phyloP scores from a whole-genome alignment of 1,284 basidiomycete species.

The Cronartium quercuum region DNA sequence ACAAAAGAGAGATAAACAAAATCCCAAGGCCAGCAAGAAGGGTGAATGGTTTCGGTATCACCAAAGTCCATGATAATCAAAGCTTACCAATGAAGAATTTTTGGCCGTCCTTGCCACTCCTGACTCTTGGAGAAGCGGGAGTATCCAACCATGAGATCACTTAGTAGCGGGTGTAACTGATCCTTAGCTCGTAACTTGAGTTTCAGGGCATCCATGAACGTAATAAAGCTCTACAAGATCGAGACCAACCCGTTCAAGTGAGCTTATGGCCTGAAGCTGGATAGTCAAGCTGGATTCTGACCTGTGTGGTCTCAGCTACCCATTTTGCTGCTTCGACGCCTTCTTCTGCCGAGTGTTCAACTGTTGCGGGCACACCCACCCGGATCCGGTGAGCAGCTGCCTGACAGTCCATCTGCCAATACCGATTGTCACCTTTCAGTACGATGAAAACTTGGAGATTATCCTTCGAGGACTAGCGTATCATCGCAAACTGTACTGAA shows the following conservation, averaged over 20 bases:
- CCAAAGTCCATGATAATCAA: background rate
- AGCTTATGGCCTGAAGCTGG: background rate
- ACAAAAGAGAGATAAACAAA: background rate
- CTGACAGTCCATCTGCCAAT: constrained; percentile 77
- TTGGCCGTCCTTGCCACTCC: constrained; percentile 87
- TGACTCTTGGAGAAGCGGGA: constrained; percentile 84
- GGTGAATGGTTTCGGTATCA: background rate
- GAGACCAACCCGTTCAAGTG: background rate
- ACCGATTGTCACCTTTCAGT: background rate
- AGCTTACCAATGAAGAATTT: constrained; percentile 82
- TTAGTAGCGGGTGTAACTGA: constrained; percentile 87
- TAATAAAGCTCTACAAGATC: constrained; percentile 74
- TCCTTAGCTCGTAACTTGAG: constrained; percentile 89
- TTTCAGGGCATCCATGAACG: constrained; percentile 96
- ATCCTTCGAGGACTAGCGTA: too few relatives aligned
- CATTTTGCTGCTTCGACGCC: constrained; percentile 82
- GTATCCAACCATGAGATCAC: constrained; percentile 87
- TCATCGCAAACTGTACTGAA: too few relatives aligned
- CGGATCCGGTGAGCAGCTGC: constrained; percentile 82
- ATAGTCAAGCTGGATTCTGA: constrained; percentile 48
- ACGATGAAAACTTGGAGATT: background rate
- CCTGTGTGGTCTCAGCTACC: constrained; percentile 98
- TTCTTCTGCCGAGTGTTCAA: constrained; percentile 74
- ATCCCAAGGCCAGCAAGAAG: background rate
- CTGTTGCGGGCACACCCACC: constrained; percentile 91